phyloP scores from a whole-genome alignment of 2,329 filamentous ascomycete species.

The Cladosporium sp. region DNA sequence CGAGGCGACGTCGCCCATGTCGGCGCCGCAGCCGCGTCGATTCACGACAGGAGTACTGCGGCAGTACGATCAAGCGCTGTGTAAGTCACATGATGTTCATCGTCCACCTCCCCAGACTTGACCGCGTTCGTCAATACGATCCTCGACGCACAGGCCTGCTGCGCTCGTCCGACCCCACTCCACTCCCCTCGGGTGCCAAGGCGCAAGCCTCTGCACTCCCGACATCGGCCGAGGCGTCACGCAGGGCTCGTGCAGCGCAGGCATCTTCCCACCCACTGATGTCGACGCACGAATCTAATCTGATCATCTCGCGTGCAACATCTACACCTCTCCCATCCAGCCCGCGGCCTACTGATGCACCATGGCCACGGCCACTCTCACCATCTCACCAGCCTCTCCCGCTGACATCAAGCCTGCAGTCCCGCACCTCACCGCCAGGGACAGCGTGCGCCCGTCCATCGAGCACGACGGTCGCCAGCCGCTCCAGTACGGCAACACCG shows the following conservation, averaged over 20 bases:
- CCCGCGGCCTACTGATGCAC: conserved; percentile 9
- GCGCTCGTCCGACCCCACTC: not conserved
- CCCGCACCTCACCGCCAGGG: not conserved
- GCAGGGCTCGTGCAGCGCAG: conserved; percentile 2
- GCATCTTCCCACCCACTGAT: conserved; percentile 1
- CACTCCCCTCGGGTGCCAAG: conserved; percentile 2
- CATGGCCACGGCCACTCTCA: conserved; percentile 14
- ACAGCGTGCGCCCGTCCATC: conserved; percentile 1
- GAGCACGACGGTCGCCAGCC: not conserved
- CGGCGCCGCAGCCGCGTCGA: not conserved
- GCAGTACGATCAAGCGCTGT: too few species aligned
- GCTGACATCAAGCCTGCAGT: conserved; percentile 16
- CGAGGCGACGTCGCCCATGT: not conserved
- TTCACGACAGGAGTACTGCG: too few species aligned
- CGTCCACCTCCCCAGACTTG: too few species aligned
- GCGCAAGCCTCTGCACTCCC: conserved; percentile 1
- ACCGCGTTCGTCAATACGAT: too few species aligned
- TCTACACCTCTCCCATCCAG: conserved; percentile 13
- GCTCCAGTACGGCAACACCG: not conserved
- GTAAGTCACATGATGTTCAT: too few species aligned
- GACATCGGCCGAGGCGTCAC: conserved; percentile 8
- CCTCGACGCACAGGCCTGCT: too few species aligned
- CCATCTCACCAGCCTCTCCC: conserved; percentile 1
- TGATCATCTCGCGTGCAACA: conserved; percentile 20
- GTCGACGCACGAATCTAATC: conserved; percentile 19